Conservation (phyloP, 352 stramenopile species). For the Phytophthora europaea region DNA sequence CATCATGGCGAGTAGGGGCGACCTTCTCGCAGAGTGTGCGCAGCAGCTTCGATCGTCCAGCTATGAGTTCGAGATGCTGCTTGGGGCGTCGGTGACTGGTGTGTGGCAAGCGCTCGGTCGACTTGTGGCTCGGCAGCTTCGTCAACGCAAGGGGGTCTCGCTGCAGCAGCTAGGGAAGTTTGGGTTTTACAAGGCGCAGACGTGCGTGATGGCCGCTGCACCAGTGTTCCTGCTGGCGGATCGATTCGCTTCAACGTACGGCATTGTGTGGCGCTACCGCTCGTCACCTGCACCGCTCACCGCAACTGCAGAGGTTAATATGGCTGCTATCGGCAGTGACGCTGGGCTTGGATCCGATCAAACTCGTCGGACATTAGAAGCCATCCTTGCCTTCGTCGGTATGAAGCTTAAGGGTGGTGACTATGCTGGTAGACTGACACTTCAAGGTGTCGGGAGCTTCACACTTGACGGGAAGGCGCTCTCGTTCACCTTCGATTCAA, state of each 20-base stretch:
- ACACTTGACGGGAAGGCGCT: conserved; percentile 54
- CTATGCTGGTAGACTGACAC: conserved; percentile 33
- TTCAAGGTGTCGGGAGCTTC: conserved; percentile 52
- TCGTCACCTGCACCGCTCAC: conserved; percentile 57
- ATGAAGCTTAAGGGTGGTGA: conserved; percentile 44
- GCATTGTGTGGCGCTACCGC: conserved; percentile 46
- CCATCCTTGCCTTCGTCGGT: conserved; percentile 52
- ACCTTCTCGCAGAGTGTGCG: conserved; percentile 57
- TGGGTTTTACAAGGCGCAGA: conserved; percentile 57
- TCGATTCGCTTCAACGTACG: conserved; percentile 54
- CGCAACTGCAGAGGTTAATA: conserved; percentile 51
- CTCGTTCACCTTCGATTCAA: conserved; percentile 56
- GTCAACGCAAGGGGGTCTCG: conserved; percentile 44
- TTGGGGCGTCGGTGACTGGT: conserved; percentile 48
- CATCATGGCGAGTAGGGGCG: conserved; percentile 16
- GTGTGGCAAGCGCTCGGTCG: conserved; percentile 59
- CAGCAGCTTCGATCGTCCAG: conserved; percentile 55
- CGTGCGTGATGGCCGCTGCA: conserved; percentile 17
- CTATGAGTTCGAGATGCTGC: conserved; percentile 72
- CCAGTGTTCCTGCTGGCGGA: conserved; percentile 67
- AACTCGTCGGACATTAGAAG: conserved; percentile 52
- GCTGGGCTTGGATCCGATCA: conserved; percentile 56
- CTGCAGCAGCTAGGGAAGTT: conserved; percentile 68
- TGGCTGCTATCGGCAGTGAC: conserved; percentile 57
- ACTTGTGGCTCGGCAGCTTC: conserved; percentile 40